Evolutionary conservation across 371 early-diverging fungal genomes (phyloP), one percentile per base, ranked within the genome.

Genomic region (Saksenaea oblongispora): DNA sequence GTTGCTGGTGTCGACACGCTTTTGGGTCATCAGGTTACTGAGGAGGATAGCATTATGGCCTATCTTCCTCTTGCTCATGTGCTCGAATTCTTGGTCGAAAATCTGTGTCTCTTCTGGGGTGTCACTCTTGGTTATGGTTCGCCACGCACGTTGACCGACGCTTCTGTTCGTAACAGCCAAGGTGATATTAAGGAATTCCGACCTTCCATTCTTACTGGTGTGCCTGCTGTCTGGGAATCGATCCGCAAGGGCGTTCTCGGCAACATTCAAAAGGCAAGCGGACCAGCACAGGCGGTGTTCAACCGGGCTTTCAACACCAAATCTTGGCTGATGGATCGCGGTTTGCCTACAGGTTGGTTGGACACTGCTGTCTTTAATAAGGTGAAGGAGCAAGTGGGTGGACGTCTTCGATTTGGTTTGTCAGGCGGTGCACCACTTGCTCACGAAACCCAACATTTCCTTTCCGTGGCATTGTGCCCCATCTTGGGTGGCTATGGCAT

Each of bases 11-110:
- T 71, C 10, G 55, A 71, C 15, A 73, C 68, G 18, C 55, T 73
- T 54, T 67, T 66, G 13, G 71, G 72, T 9, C 67, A 70, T 41
- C 56, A 61, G 22, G 27, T 69, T 39, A 36, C 56, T 36, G 51
- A 62, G 24, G 73, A 74, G 18, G 85, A 83, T 39, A 60, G 65
- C 10, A 80, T 93, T 63, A 74, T 94, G 59, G 90, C 91, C 10
- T 93, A 91, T 71, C 80, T 96, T 26, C 96, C 96, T 5, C 74
- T 93, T 1, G 93, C 94, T 22, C 96, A 97, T 78, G 87, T 87
- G 0, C 79, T 88, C 61, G 91, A 92, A 54, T 82, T 89, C 67
- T 69, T 88, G 28, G 89, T 90, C 34, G 88, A 91, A 63, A 69
- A 62, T 39, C 35, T 70, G 7, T 64, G 63, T 54, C n/a, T 91